Evolutionary conservation across 345 rosid genomes (phyloP), one percentile per base, ranked within the genome.

Genomic region (Eucalyptus caleyi): DNA sequence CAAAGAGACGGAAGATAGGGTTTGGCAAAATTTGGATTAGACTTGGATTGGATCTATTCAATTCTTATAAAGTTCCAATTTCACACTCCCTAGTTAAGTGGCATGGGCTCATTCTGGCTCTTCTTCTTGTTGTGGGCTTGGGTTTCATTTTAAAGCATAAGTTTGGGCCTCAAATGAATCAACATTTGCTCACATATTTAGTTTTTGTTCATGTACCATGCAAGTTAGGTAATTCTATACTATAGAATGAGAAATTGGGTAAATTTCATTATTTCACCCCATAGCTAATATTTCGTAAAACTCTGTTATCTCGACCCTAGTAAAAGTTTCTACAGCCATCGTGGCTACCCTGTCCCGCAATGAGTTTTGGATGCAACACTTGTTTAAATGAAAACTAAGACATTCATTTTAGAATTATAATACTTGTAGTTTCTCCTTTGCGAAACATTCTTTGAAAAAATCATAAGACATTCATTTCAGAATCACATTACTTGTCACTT

Each of bases 401-500:
- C 44, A 9, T 16, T 34, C 42, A 10, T 34, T 34, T 69, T 69
- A 9, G 24, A 34, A 69, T 69, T 34, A 34, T 34, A 16, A 34
- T 34, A 32, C 44, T 1, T 3, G 7, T 5, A 32, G 42, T 32
- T 67, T 32, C 2, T 0, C 44, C 11, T 16, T 69, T 34, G 0
- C 2, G 4, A 18, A 8, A 19, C 81, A 34, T 69, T 69, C 24
- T 34, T 69, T 18, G 3, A 32, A 19, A 34, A 37, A 34, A 34
- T 72, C 82, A 10, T 5, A 19, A 34, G 82, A 72, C 45, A 19
- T 72, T 72, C 82, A 5, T 19, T 37, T 72, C 12, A 72, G 44
- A 37, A 72, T 72, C 45, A 19, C 40, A 40, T 72, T 0, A 23
- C 13, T 56, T 56, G 62, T 56, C 12, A 56, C 62, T 23, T 56